Conservation (phyloP, 2,329 filamentous ascomycete species). For the Coniochaeta pulveracea region DNA sequence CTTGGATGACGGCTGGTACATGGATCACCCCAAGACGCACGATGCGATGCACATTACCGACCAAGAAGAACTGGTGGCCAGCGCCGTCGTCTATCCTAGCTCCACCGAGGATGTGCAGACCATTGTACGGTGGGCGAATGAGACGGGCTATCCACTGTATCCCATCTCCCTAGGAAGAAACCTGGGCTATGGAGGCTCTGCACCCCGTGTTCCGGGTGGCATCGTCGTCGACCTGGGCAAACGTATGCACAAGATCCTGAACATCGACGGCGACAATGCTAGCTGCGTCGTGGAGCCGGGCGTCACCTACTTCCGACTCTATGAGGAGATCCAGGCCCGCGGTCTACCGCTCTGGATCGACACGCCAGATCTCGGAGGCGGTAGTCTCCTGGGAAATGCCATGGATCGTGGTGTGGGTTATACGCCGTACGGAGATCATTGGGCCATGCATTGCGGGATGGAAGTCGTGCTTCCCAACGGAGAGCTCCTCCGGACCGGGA, state of each 20-base stretch:
- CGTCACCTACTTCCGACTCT: constrained; percentile 38
- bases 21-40: constrained; percentile 21
- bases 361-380: constrained; percentile 28
- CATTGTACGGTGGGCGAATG: constrained; percentile 31
- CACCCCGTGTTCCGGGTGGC: constrained; percentile 36
- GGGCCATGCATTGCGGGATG: constrained; percentile 28
- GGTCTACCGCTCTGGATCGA: constrained; percentile 31
- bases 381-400: constrained; percentile 31
- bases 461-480: constrained; percentile 34
- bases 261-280: constrained; percentile 37
- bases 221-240: constrained; percentile 37
- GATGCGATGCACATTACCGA: constrained; percentile 26
- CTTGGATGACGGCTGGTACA: constrained; percentile 22
- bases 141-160: constrained; percentile 32
- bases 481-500: constrained; percentile 32
- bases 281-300: constrained; percentile 43
- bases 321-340: constrained; percentile 31
- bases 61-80: constrained; percentile 28
- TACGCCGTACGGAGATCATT: constrained; percentile 30
- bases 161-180: constrained; percentile 37
- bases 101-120: constrained; percentile 33
- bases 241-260: constrained; percentile 40
- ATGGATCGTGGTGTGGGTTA: constrained; percentile 32
- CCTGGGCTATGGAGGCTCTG: constrained; percentile 41
- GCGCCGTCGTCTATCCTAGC: constrained; percentile 30